Percentiles rank a stretch among this genome's conserved stretches.
These are phyloP conservation scores for Ophiostoma sp. DNA, from an alignment of 2,329 filamentous ascomycete genomes.

Conservation along the genomic window DNA sequence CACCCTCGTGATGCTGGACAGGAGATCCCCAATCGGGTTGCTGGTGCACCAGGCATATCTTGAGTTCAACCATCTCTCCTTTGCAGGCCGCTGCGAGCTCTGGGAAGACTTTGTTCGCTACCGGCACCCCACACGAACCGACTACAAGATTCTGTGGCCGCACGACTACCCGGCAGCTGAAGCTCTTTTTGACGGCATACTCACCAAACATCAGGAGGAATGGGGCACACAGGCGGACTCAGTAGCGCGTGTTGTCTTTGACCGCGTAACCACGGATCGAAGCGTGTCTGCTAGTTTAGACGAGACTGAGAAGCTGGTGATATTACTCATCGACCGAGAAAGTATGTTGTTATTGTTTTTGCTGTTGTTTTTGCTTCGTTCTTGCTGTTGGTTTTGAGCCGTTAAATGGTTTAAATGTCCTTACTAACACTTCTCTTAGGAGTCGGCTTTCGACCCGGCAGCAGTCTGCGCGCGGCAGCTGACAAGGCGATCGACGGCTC, in stretches of 20 bases:
- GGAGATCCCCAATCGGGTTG: conserved; percentile 71
- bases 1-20: conserved; percentile 57
- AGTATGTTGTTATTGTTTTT: conserved; percentile 17
- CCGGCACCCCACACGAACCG: conserved; percentile 64
- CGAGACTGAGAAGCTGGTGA: conserved; percentile 25
- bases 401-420: neutral
- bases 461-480: conserved; percentile 13
- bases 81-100: conserved; percentile 69
- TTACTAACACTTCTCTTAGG: conserved; percentile 9
- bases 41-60: conserved; percentile 72
- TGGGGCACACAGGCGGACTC: conserved; percentile 35
- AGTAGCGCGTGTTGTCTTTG: conserved; percentile 21
- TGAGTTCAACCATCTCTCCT: conserved; percentile 75
- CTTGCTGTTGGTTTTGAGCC: conserved; percentile 17
- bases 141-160: conserved; percentile 56
- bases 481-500: conserved; percentile 20
- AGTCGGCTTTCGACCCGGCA: conserved; percentile 22
- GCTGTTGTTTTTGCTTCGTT: conserved; percentile 17
- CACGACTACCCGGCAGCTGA: conserved; percentile 36
- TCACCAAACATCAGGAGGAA: conserved; percentile 33
- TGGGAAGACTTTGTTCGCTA: conserved; percentile 83
- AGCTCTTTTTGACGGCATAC: conserved; percentile 53
- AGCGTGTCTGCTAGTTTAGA: conserved; percentile 22
- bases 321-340: conserved; percentile 23
- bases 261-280: conserved; percentile 22